A percentile compares a stretch with the other conserved stretches of the same genome.
phyloP scores from a whole-genome alignment of 2,329 filamentous ascomycete genomes.

The Beauveria brongniartii region DNA sequence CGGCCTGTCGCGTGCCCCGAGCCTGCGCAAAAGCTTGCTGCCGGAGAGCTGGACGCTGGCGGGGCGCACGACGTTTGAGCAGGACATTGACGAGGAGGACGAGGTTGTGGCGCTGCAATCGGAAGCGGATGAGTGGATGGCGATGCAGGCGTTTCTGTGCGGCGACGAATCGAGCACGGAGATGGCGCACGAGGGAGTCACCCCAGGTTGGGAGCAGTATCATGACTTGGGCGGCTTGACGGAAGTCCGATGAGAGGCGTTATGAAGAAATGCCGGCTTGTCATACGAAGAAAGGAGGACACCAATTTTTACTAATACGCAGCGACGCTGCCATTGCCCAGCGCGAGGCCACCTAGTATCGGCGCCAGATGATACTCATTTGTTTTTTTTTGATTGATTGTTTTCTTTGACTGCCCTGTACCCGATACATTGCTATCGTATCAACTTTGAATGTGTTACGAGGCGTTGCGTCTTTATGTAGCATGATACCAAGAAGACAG shows the following conservation, averaged over 20 bases:
- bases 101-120: slow-evolving; percentile 15
- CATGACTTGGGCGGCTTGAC: slow-evolving; percentile 38
- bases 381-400: background rate
- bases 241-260: slow-evolving; percentile 24
- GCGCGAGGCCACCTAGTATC: slow-evolving; percentile 4
- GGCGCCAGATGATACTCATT: background rate
- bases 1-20: background rate
- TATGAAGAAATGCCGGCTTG: too few relatives aligned
- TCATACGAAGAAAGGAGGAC: background rate
- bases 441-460: background rate
- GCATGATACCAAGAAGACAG: slow-evolving; percentile 2
- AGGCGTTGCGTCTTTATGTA: background rate
- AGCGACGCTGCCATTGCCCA: background rate
- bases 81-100: slow-evolving; percentile 20
- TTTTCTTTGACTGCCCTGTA: background rate
- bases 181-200: slow-evolving; percentile 17
- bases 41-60: slow-evolving; percentile 13
- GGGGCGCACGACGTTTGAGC: slow-evolving; percentile 6
- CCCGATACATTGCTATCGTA: background rate
- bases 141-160: slow-evolving; percentile 30
- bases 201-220: slow-evolving; percentile 39
- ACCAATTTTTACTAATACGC: background rate
- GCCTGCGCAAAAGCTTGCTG: slow-evolving; percentile 15
- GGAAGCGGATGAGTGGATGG: slow-evolving; percentile 28
- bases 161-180: slow-evolving; percentile 14